A percentile compares a stretch with the other conserved stretches of the same genome.
These are phyloP conservation scores for Ilyonectria mors-panacis DNA, from an alignment of 2,329 filamentous ascomycete genomes.

Conservation along the genomic window DNA sequence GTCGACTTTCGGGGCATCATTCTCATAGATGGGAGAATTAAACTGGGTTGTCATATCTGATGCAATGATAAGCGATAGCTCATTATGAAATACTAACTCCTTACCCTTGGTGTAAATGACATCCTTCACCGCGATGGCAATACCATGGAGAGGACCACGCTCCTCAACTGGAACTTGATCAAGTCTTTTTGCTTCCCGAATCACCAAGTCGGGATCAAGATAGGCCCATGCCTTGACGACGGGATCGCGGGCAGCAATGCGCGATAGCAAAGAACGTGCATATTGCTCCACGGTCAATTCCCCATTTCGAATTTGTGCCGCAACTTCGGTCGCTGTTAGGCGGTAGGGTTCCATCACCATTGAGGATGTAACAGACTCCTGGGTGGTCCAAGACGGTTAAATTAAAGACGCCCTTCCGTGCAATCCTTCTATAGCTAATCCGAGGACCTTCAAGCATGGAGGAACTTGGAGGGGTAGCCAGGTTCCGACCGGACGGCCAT, in stretches of 20 bases:
- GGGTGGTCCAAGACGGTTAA: too few relatives aligned
- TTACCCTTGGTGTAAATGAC: slow-evolving; percentile 69
- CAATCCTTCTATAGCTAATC: not conserved
- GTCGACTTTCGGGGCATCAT: slow-evolving; percentile 60
- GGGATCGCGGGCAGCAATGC: slow-evolving; percentile 60
- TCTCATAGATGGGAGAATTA: slow-evolving; percentile 67
- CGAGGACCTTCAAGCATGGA: not conserved
- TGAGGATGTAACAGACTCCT: too few relatives aligned
- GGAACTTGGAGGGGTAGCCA: slow-evolving; percentile 1
- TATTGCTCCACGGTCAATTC: slow-evolving; percentile 66
- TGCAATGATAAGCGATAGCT: too few relatives aligned
- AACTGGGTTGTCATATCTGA: slow-evolving; percentile 69
- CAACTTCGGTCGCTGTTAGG: slow-evolving; percentile 59
- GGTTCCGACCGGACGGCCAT: too few relatives aligned
- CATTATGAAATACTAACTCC: too few relatives aligned
- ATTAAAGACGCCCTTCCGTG: too few relatives aligned
- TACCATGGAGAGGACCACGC: slow-evolving; percentile 69
- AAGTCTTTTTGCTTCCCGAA: slow-evolving; percentile 64
- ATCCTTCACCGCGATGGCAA: slow-evolving; percentile 72
- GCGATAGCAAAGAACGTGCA: slow-evolving; percentile 61
- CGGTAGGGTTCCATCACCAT: slow-evolving; percentile 18
- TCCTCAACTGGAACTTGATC: slow-evolving; percentile 63
- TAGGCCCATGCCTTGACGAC: slow-evolving; percentile 67
- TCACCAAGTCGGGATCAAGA: slow-evolving; percentile 59
- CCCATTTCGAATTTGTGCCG: slow-evolving; percentile 55